A percentile compares a stretch with the other conserved stretches of the same genome.
Evolutionary conservation across 768 basidiomycete genomes (phyloP).

Genomic region (Russula abietina): DNA sequence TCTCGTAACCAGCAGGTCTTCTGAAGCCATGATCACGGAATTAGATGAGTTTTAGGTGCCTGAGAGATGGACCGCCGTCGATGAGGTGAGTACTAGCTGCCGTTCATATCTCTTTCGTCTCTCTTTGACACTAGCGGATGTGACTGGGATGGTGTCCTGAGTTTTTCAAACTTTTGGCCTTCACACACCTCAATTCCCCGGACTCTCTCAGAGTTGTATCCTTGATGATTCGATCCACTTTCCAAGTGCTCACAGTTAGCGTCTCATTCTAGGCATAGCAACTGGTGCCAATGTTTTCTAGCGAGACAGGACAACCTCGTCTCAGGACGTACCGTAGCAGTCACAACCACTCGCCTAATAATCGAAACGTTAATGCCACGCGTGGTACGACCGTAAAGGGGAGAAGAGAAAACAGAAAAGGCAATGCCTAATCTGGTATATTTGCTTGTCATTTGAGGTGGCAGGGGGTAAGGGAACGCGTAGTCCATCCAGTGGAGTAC

Average conservation of each 20-base stretch:
- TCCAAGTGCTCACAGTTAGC: not conserved
- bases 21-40: not conserved
- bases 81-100: not conserved
- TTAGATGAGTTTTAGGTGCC: no score
- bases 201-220: not conserved
- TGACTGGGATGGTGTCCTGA: not conserved
- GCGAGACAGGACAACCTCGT: not conserved
- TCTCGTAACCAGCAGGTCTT: no score
- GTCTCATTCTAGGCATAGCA: not conserved
- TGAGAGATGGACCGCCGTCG: not conserved
- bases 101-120: no score
- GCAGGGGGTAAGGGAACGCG: not conserved
- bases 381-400: no score
- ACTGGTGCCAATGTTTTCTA: not conserved
- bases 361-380: no score
- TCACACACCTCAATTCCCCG: not conserved
- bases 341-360: not conserved
- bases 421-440: not conserved
- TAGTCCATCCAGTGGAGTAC: constrained; percentile 8
- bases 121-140: not conserved
- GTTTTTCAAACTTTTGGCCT: not conserved
- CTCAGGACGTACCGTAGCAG: not conserved
- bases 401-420: not conserved
- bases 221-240: not conserved
- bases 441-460: not conserved